A percentile compares a stretch with the other conserved stretches of the same genome.
These are phyloP conservation scores for Hymenoscyphus repandus DNA, from an alignment of 2,329 filamentous ascomycete species.

Conservation along the genomic window DNA sequence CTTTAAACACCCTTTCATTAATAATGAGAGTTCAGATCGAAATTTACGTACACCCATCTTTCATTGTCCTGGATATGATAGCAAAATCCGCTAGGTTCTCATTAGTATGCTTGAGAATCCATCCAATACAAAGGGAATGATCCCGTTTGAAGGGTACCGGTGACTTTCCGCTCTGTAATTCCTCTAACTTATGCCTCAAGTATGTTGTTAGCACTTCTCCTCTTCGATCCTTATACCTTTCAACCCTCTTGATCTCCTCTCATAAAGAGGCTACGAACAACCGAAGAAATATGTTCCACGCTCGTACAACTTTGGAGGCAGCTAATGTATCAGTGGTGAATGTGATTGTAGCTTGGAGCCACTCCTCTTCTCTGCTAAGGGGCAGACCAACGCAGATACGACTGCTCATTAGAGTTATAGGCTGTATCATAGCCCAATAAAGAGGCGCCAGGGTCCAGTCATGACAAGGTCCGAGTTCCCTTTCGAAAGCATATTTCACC, in stretches of 20 bases:
- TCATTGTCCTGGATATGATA: too few relatives aligned
- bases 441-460: constrained; percentile 32
- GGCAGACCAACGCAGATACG: constrained; percentile 25
- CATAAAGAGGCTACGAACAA: constrained; percentile 11
- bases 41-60: too few relatives aligned
- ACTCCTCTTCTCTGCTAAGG: constrained; percentile 24
- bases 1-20: too few relatives aligned
- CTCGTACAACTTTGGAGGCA: constrained; percentile 7
- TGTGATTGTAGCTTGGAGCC: constrained; percentile 18
- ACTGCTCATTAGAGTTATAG: constrained; percentile 37
- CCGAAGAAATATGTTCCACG: constrained; percentile 11
- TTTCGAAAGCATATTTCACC: constrained; percentile 16
- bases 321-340: constrained; percentile 13
- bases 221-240: constrained; percentile 8
- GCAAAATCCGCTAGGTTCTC: too few relatives aligned
- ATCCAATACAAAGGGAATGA: constrained; percentile 13
- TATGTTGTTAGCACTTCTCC: constrained; percentile 16
- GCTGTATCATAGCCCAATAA: constrained; percentile 32
- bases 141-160: constrained; percentile 3
- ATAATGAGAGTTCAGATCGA: too few relatives aligned
- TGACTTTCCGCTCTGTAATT: not conserved
- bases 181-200: not conserved
- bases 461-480: constrained; percentile 19
- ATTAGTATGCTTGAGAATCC: constrained; percentile 5
- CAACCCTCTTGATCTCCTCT: constrained; percentile 11